phyloP scores from a whole-genome alignment of 1,284 basidiomycete genomes.

The Trametes versicolor region DNA sequence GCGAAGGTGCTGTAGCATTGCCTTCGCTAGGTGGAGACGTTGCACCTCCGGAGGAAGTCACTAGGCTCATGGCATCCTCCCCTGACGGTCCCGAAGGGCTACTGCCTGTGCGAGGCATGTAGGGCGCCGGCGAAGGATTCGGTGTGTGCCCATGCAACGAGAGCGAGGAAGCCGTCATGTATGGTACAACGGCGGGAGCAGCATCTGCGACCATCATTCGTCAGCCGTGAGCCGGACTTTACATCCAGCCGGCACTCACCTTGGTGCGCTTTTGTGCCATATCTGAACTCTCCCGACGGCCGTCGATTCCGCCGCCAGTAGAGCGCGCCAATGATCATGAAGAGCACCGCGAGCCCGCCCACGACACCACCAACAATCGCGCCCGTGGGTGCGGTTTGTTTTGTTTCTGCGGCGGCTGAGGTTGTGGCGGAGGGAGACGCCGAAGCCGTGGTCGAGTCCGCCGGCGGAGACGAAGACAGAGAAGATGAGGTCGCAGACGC shows the following conservation, averaged over 20 bases:
- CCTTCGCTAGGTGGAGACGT: background rate
- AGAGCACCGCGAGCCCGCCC: conserved; percentile 9
- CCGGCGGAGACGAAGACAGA: background rate
- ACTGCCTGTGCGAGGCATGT: background rate
- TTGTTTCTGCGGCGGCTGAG: background rate
- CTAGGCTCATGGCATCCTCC: background rate
- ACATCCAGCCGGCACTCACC: background rate
- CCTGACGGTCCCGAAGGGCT: background rate
- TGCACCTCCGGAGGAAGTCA: background rate
- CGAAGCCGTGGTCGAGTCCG: background rate
- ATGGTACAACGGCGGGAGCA: background rate
- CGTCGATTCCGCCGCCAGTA: conserved; percentile 11
- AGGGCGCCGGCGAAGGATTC: background rate
- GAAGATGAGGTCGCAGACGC: background rate
- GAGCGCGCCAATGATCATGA: conserved; percentile 5
- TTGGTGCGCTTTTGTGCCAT: conserved; percentile 12
- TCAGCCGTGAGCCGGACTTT: background rate
- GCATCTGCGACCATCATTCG: background rate
- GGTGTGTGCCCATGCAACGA: background rate
- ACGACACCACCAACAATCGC: conserved; percentile 14
- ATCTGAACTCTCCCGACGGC: conserved; percentile 1
- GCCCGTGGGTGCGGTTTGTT: conserved; percentile 6
- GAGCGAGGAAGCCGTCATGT: background rate
- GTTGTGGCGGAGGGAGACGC: background rate
- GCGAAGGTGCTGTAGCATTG: background rate